Evolutionary conservation across 805 yeast species (phyloP), one percentile per base, ranked within the genome.

Genomic region (Citeromyces nyonsensis): DNA sequence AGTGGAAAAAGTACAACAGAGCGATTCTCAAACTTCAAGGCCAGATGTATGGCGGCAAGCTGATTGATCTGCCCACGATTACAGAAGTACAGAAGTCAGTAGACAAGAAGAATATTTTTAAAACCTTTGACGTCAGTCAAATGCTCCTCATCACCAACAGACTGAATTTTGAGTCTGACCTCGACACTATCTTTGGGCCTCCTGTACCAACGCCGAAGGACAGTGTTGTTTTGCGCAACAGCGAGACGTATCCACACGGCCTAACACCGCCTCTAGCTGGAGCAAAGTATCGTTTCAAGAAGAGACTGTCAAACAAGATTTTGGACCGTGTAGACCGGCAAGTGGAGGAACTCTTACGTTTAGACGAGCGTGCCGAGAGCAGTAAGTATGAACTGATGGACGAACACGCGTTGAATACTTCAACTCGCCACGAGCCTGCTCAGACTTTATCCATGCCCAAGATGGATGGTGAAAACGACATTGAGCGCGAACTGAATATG

Each of bases 51-150:
- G 84, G 82, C 5, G 95, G 94, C 0, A 73, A 83, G 39, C 56
- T 91, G 25, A 71, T 91, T n/a, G 88, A 86, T 44, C 57, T 91
- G 39, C 98, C 98, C 0, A 82, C 95, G 0, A 54, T 86, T 4
- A 68, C 82, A 7, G 98, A 91, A 49, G 71, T 81, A 5, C 83
- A 78, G 50, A 91, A 91, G 53, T 75, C 95, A 4, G 69, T 86
- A 15, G 98, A 91, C 50, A 69, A 73, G 45, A 88, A 88, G 50
- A 91, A 84, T 47, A 68, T 91, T 15, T 77, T 79, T 57, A 91
- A 91, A 47, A 73, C 93, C 0, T 63, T 83, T 24, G 97, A 91
- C 51, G 61, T 88, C 5, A 71, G 80, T 35, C 96, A 91, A 53
- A 81, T 91, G 59, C 56, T 91, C 33, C 54, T 86, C 5, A 88